A percentile compares a stretch with the other conserved stretches of the same genome.
phyloP scores from a whole-genome alignment of 768 basidiomycete species.

The Trametes meyenii region DNA sequence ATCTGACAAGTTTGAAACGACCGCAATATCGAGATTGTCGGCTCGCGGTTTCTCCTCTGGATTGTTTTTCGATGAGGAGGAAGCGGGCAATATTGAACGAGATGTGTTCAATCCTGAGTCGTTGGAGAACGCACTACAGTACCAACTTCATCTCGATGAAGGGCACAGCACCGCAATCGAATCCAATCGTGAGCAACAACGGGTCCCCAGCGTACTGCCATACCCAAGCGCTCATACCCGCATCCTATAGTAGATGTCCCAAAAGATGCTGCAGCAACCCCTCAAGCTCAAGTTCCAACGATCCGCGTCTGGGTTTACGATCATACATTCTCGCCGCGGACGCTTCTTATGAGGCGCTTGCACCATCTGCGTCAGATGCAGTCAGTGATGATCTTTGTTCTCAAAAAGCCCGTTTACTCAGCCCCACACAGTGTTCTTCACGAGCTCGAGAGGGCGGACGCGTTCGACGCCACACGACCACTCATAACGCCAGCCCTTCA shows the following conservation, averaged over 20 bases:
- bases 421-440: neutral
- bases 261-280: no score
- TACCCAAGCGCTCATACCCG: no score
- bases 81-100: neutral
- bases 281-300: neutral
- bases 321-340: neutral
- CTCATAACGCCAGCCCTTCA: neutral
- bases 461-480: neutral
- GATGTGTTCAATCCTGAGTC: neutral
- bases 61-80: constrained; percentile 1
- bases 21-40: neutral
- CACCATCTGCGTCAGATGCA: constrained; percentile 7
- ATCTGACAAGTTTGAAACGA: no score
- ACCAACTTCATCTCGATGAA: no score
- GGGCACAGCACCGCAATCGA: no score
- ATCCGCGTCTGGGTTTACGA: neutral
- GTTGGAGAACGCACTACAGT: neutral
- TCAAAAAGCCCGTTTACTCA: neutral
- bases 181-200: no score
- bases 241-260: no score
- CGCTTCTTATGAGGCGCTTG: neutral
- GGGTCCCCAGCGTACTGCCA: no score
- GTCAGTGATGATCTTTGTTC: neutral
- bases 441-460: neutral
- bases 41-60: neutral